Base-by-base conservation (phyloP, 108 stramenopile species). In the Pseudonitzschia pungens region DNA sequence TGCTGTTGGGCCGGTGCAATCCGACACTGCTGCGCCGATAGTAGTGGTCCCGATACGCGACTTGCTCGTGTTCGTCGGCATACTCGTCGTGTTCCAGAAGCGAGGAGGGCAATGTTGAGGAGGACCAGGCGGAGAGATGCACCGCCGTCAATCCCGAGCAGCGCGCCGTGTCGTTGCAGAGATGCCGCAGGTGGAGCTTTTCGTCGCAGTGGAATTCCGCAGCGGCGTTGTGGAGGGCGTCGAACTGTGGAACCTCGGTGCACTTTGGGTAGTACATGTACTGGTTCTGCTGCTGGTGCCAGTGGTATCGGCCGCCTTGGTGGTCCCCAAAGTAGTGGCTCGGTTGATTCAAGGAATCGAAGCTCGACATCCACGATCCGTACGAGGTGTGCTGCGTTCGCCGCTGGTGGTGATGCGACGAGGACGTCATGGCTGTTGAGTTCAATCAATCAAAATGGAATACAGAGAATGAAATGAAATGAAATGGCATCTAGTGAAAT, bases 171-270 rank as follows among this genome's bases (percentile, higher is more conserved):
- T 93, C 89, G 50, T 88, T 87, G 60, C 89, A 82, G 9, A 96
- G 68, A 56, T 92, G 78, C 18, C 88, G 83, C 3, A 96, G 72
- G 72, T 96, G 94, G 7, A 96, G 77, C 64, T 92, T 93, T 63
- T 86, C 86, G 65, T 96, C 90, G 50, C 75, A 73, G 10, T 81
- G 83, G 65, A 95, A 93, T 67, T 78, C 63, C 3, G 75, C 80
- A 14, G 94, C 91, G 6, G 84, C 87, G 22, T 77, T 71, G 68
- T 84, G 84, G 45, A 95, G 76, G 27, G 89, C 87, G 57, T 91
- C 83, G 71, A 78, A 95, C 73, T 95, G 91, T 9, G 94, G 90
- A 10, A 86, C 78, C 40, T 95, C 94, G 42, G 87, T 90, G 73
- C 87, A 89, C 77, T 86, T 89, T 52, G 85, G 58, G 11, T 60